These are phyloP conservation scores for Speleostelium caveatum DNA, from an alignment of 78 protist genomes.

Conservation along the genomic window DNA sequence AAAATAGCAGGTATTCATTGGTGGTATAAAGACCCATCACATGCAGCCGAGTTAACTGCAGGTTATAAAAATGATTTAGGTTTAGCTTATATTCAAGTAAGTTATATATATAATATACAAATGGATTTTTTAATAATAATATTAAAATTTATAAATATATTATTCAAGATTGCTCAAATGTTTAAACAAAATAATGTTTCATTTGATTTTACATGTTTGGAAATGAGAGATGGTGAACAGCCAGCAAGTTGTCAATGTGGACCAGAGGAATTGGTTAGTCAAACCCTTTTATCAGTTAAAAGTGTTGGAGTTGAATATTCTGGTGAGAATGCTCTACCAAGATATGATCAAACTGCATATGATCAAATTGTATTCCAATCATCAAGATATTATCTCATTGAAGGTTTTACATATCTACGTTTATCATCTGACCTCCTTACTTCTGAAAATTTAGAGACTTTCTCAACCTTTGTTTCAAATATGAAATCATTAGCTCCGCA, in stretches of 20 bases:
- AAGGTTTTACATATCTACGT: slow-evolving; percentile 61
- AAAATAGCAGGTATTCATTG: slow-evolving; percentile 96
- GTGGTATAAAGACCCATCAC: slow-evolving; percentile 86
- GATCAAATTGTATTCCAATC: slow-evolving; percentile 47
- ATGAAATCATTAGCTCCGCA: too few relatives aligned
- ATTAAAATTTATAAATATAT: neutral
- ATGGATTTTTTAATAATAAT: too few relatives aligned
- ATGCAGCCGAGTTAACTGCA: slow-evolving; percentile 94
- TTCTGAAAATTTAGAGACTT: slow-evolving; percentile 1
- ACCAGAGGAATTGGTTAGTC: slow-evolving; percentile 78
- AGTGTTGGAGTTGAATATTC: slow-evolving; percentile 63
- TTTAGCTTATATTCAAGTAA: slow-evolving; percentile 69
- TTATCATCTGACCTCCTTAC: slow-evolving; percentile 1
- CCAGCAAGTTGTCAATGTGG: slow-evolving; percentile 65
- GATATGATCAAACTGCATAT: slow-evolving; percentile 43
- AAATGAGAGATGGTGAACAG: slow-evolving; percentile 81
- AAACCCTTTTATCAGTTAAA: slow-evolving; percentile 31
- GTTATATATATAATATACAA: neutral
- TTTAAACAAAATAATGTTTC: slow-evolving; percentile 48
- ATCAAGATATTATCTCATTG: slow-evolving; percentile 16
- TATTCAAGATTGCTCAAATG: slow-evolving; percentile 70
- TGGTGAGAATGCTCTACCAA: slow-evolving; percentile 82
- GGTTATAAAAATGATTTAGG: slow-evolving; percentile 90
- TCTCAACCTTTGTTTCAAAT: slow-evolving; percentile 3
- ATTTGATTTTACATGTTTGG: slow-evolving; percentile 90